phyloP scores from a whole-genome alignment of 176 grass and related monocot species.

The Hsuehochloa calcarea region DNA sequence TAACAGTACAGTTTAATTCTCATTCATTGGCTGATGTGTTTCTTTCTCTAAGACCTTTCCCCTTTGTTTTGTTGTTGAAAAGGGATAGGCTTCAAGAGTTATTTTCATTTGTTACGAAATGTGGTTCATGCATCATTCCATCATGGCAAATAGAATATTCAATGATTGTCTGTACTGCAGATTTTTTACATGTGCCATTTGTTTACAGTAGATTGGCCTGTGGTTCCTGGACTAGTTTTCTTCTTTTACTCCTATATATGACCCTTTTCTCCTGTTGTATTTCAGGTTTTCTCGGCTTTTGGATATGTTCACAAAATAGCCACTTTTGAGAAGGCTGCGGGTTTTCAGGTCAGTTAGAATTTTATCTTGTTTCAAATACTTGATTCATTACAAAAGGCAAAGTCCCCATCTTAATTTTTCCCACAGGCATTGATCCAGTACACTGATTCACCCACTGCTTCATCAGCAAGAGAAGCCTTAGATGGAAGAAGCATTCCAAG shows the following conservation, averaged over 20 bases:
- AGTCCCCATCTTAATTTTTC: conserved; percentile 25
- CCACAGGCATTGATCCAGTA: conserved; percentile 89
- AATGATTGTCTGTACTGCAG: conserved; percentile 4
- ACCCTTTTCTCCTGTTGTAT: conserved; percentile 15
- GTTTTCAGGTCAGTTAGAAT: conserved; percentile 71
- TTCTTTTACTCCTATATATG: conserved; percentile 19
- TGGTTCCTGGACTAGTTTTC: background rate
- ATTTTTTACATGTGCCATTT: background rate
- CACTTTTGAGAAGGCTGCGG: conserved; percentile 96
- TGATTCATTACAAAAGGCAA: conserved; percentile 18
- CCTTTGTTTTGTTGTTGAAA: conserved; percentile 19
- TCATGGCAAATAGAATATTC: conserved; percentile 8
- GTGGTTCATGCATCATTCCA: conserved; percentile 34
- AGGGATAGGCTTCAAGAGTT: conserved; percentile 22
- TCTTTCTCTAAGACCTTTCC: conserved; percentile 17
- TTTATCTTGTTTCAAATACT: conserved; percentile 26
- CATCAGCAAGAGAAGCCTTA: conserved; percentile 84
- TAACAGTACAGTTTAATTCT: conserved; percentile 9
- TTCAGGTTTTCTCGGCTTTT: conserved; percentile 96
- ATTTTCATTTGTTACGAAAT: conserved; percentile 26
- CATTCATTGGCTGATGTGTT: conserved; percentile 23
- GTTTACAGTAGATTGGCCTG: background rate
- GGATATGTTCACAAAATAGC: conserved; percentile 99
- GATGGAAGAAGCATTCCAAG: conserved; percentile 98
- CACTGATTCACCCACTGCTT: conserved; percentile 79